Percentiles rank a stretch among this genome's conserved stretches.
Evolutionary conservation across 148 eudicot species (phyloP).

Genomic region (Drosera capensis): DNA sequence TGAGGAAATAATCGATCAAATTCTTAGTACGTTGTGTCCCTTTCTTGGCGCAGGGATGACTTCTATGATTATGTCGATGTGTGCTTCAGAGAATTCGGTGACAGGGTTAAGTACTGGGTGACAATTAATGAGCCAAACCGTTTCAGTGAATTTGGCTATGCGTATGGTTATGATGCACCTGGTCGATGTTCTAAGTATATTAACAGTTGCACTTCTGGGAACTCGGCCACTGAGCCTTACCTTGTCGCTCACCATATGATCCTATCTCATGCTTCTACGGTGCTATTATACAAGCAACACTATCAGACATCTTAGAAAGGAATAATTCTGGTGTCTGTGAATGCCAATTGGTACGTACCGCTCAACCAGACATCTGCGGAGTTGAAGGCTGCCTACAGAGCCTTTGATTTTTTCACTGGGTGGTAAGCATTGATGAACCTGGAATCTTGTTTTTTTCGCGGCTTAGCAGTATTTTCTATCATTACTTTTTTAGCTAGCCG

Average conservation of each 20-base stretch:
- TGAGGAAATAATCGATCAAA: too few relatives aligned
- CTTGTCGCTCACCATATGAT: slow-evolving; percentile 17
- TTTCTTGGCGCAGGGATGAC: slow-evolving; percentile 33
- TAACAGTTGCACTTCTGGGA: slow-evolving; percentile 19
- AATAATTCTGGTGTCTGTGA: slow-evolving; percentile 14
- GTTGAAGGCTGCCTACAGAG: slow-evolving; percentile 16
- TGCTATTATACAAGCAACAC: slow-evolving; percentile 14
- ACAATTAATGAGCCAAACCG: slow-evolving; percentile 20
- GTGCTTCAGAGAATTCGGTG: slow-evolving; percentile 28
- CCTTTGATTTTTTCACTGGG: slow-evolving; percentile 16
- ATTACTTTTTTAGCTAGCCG: too few relatives aligned
- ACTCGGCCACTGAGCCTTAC: slow-evolving; percentile 27
- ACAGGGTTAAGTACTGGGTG: slow-evolving; percentile 23
- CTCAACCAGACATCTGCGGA: slow-evolving; percentile 8
- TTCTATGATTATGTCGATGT: slow-evolving; percentile 22
- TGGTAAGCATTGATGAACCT: slow-evolving; percentile 3
- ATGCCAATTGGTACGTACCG: slow-evolving; percentile 16
- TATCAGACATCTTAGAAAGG: slow-evolving; percentile 31
- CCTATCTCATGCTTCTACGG: slow-evolving; percentile 22
- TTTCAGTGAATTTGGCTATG: slow-evolving; percentile 14
- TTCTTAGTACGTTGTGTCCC: too few relatives aligned
- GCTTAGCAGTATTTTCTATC: too few relatives aligned
- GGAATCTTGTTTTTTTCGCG: background rate
- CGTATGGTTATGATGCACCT: slow-evolving; percentile 13
- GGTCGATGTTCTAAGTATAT: slow-evolving; percentile 23